Evolutionary conservation across 495 filamentous ascomycete species (phyloP), one percentile per base, ranked within the genome.

Genomic region (Extremus antarcticus): DNA sequence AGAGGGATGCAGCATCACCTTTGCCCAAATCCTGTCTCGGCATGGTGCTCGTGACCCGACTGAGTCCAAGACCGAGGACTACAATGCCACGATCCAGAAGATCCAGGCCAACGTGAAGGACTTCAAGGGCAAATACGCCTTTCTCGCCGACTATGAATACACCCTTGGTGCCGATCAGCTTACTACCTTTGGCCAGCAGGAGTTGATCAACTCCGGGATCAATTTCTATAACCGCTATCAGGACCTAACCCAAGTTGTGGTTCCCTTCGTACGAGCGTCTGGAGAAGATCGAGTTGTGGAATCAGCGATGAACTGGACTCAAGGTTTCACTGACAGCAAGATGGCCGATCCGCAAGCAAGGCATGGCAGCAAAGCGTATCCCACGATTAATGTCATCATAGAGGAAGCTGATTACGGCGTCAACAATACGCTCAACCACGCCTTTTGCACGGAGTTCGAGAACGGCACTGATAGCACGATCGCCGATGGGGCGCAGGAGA

Each of bases 11-110:
- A 66, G 77, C 45, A 65, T 91, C 56, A 88, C 80, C 35, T 90
- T 92, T 65, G 88, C 77, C 10, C 86, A 90, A 60, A 67, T 89
- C 16, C 76, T 95, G 51, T 86, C 85, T 9, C 78, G 89, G 15
- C 89, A 95, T 68, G 89, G 88, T n/a, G 87, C 86, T 15, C 76
- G 89, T 55, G 83, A 84, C 64, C 89, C 89, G 10, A 92, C 88
- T 0, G 56, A 65, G 2, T 67, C 68, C 38, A 90, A 88, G 71
- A 54, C 78, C 11, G 53, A 61, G 10, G 58, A 59, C 15, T 90
- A 90, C 67, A 68, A 65, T 24, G 60, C 63, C 23, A 71, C 81
- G 20, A 73, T 92, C 47, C 58, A 74, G 16, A 71, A 70, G 9
- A 83, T 95, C 59, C 80, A 90, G 22, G 57, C 63, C 11, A 73